phyloP scores from a whole-genome alignment of 2,329 filamentous ascomycete species.

The Trichoderma endophyticum region DNA sequence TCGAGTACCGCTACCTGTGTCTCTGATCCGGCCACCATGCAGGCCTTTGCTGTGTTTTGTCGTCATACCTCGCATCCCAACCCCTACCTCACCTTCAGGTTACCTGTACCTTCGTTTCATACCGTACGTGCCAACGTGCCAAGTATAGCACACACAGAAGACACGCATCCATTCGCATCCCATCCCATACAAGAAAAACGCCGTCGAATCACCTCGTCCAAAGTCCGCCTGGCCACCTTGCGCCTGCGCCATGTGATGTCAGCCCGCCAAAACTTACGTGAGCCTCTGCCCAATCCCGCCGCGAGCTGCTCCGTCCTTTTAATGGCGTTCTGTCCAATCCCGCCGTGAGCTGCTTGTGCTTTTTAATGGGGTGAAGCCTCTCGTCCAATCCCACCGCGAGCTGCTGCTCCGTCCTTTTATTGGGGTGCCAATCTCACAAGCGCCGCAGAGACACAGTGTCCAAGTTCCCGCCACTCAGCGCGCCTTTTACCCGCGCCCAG shows the following conservation, averaged over 20 bases:
- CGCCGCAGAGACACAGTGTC: not conserved
- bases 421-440: not conserved
- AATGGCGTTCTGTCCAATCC: not conserved
- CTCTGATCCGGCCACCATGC: not conserved
- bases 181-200: not conserved
- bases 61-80: not conserved
- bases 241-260: constrained; percentile 15
- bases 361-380: not conserved
- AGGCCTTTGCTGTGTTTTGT: not conserved
- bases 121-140: not conserved
- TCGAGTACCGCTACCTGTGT: not conserved
- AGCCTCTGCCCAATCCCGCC: constrained; percentile 11
- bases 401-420: no score
- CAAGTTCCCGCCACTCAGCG: not conserved
- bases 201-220: not conserved
- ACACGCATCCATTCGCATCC: not conserved
- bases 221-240: not conserved
- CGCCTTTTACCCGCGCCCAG: not conserved
- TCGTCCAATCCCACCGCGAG: constrained; percentile 2
- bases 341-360: not conserved
- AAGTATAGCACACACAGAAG: not conserved
- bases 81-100: not conserved
- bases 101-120: not conserved
- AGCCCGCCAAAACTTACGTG: constrained; percentile 9
- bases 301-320: not conserved